Base-by-base conservation (phyloP, 257 asterid genomes). In the Scutellaria minor region DNA sequence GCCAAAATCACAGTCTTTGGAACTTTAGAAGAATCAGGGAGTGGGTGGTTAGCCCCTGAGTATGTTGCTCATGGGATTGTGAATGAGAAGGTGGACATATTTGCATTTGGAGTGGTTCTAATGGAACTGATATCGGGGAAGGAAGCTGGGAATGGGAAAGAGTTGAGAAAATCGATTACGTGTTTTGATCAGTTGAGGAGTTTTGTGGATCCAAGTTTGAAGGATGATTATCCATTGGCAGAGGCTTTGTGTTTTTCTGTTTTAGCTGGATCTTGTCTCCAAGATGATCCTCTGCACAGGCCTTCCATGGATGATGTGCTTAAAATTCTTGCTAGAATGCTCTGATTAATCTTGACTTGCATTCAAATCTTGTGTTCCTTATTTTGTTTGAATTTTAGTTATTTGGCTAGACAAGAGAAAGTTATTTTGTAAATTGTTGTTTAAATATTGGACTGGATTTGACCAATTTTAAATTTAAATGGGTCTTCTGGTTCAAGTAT, bases 271-370 rank as follows among this genome's bases (percentile, higher is more conserved):
- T 89, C 97, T 3, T 91, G 97, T 60, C 80, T 86, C 18, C 93
- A 91, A 62, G 88, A 89, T 41, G 91, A 91, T 64, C 95, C 96
- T 1, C 18, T 75, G 59, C 92, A 75, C 45, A 84, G 96, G 82
- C 97, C 97, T 15, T 79, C 92, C 0, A 87, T 86, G 85, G 96
- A 91, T 46, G 93, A 91, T 70, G 84, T 87, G 57, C 86, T 89
- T n/a, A 89, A 89, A 72, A 83, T 91, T 6, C 87, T 91, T 73
- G 90, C 93, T 18, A 84, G 95, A 78, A 84, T 91, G 91, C 80
- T 88, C 15, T 90, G 83, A 83, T 62, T 50, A 15, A 18, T 18
- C n/a, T n/a, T n/a, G n/a, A n/a, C n/a, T n/a, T n/a, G n/a, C 18
- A 18, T 18, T 18, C 18, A 18, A 18, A 18, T 18, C 18, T 18